Evolutionary conservation across 163 green algal genomes (phyloP).

Genomic region (Volvox carteri): DNA sequence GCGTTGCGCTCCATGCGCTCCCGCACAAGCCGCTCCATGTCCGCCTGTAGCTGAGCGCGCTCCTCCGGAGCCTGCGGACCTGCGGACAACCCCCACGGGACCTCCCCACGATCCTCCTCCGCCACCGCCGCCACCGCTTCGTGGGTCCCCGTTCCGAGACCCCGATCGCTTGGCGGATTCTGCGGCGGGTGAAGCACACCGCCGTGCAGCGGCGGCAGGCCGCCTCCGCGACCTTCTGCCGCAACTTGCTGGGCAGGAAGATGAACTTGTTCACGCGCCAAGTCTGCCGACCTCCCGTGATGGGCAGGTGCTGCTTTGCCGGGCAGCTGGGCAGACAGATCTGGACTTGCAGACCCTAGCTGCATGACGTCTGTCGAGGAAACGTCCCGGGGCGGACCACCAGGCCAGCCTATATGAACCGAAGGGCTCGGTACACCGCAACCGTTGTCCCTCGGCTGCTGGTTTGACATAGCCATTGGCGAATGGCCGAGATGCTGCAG

Average conservation of each 20-base stretch:
- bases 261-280: neutral
- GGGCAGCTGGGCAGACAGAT: no score
- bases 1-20: conserved; percentile 51
- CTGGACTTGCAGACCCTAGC: no score
- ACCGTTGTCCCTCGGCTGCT: neutral
- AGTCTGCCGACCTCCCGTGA: neutral
- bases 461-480: no score
- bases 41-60: conserved; percentile 15
- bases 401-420: no score
- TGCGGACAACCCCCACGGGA: conserved; percentile 8
- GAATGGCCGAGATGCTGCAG: no score
- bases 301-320: neutral
- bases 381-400: neutral
- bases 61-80: neutral
- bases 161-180: neutral
- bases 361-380: no score
- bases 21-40: conserved; percentile 34
- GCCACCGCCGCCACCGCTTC: neutral
- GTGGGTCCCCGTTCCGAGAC: neutral
- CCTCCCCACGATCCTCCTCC: neutral
- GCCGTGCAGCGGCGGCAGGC: neutral
- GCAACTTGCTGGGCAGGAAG: no score
- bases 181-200: neutral
- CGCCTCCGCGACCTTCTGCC: no score
- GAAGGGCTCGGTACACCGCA: neutral